Evolutionary conservation across 441 rosid genomes (phyloP).

Genomic region (Raphanus hybrid): DNA sequence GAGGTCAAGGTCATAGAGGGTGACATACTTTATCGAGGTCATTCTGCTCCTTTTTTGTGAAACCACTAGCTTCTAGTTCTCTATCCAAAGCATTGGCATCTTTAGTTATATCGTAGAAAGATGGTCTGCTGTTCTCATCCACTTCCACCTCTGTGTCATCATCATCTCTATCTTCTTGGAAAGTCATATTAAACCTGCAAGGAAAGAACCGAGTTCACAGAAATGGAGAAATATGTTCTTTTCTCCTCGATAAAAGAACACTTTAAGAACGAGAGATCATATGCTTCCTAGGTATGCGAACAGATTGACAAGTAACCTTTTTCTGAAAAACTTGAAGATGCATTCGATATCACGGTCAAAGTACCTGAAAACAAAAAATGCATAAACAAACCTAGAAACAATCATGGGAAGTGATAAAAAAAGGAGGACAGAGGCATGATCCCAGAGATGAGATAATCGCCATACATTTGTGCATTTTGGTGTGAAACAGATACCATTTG

Average conservation of each 20-base stretch:
- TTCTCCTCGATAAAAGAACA: too few relatives aligned
- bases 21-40: constrained; percentile 76
- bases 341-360: constrained; percentile 94
- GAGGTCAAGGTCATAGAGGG: constrained; percentile 8
- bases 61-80: constrained; percentile 94
- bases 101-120: constrained; percentile 72
- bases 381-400: constrained; percentile 16
- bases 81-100: constrained; percentile 73
- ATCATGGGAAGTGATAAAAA: background rate
- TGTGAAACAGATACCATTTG: constrained; percentile 98
- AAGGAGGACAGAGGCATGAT: constrained; percentile 19
- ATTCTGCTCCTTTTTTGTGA: constrained; percentile 80
- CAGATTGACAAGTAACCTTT: constrained; percentile 55
- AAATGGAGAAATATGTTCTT: constrained; percentile 4
- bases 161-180: constrained; percentile 51
- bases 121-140: constrained; percentile 68
- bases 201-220: constrained; percentile 1
- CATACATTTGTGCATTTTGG: constrained; percentile 89
- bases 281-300: constrained; percentile 1
- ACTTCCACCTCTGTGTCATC: constrained; percentile 47
- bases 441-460: constrained; percentile 22
- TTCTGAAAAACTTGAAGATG: constrained; percentile 79
- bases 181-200: constrained; percentile 69
- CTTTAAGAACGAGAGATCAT: background rate
- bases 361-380: constrained; percentile 57